These are phyloP conservation scores for Paragyromitra xinjiangensis DNA, from an alignment of 495 filamentous ascomycete genomes.

Conservation along the genomic window DNA sequence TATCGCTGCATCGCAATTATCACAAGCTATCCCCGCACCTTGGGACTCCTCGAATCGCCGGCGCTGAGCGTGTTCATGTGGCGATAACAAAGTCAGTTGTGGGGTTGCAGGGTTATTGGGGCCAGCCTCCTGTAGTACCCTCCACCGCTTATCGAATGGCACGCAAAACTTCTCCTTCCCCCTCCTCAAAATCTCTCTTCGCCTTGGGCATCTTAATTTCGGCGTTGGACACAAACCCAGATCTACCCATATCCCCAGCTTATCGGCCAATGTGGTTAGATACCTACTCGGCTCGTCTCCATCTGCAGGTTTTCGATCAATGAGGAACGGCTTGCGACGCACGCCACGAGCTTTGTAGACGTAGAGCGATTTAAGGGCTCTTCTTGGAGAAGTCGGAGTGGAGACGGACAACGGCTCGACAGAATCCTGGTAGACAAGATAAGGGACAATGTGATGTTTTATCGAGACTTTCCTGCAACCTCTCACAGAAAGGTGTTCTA, in stretches of 20 bases:
- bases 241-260: constrained; percentile 57
- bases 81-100: constrained; percentile 48
- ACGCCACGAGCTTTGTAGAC: constrained; percentile 58
- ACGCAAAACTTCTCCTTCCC: constrained; percentile 58
- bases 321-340: constrained; percentile 57
- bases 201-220: constrained; percentile 56
- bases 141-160: constrained; percentile 57
- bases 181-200: constrained; percentile 54
- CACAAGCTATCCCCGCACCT: constrained; percentile 52
- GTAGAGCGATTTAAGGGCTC: constrained; percentile 56
- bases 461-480: constrained; percentile 57
- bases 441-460: constrained; percentile 58
- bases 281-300: constrained; percentile 57
- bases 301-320: constrained; percentile 57
- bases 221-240: constrained; percentile 57
- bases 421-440: constrained; percentile 56
- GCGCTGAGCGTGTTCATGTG: constrained; percentile 44
- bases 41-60: constrained; percentile 46
- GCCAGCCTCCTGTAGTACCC: constrained; percentile 43
- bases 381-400: constrained; percentile 42
- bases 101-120: constrained; percentile 48
- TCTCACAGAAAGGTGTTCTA: constrained; percentile 57
- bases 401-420: constrained; percentile 53
- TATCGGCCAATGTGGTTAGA: constrained; percentile 55
- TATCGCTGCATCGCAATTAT: constrained; percentile 54